phyloP scores from a whole-genome alignment of 306 rosid species.

The Purshia tridentata region DNA sequence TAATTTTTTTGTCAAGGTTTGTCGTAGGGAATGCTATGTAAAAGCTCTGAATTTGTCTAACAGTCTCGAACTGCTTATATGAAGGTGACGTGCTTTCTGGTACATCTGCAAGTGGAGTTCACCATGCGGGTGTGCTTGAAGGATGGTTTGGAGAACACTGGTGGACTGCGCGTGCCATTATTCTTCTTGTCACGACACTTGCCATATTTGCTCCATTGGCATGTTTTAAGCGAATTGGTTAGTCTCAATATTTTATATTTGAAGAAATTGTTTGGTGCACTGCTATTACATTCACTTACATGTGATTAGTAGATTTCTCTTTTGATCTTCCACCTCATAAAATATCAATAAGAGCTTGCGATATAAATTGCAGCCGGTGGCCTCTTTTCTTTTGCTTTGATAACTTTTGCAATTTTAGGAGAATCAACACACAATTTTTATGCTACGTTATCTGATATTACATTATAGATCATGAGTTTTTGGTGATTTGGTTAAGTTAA shows the following conservation, averaged over 20 bases:
- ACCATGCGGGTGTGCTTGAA: conserved; percentile 77
- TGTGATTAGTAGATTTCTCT: not conserved
- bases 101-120: conserved; percentile 69
- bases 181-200: conserved; percentile 58
- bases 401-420: not conserved
- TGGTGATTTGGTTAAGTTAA: not conserved
- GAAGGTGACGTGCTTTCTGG: conserved; percentile 93
- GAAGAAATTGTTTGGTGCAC: not conserved
- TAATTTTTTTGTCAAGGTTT: not conserved
- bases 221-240: conserved; percentile 78
- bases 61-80: conserved; percentile 31
- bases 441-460: not conserved
- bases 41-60: conserved; percentile 28
- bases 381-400: conserved; percentile 1
- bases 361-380: not conserved
- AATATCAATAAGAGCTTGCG: not conserved
- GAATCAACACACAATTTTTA: not conserved
- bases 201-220: conserved; percentile 67
- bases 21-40: not conserved
- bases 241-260: conserved; percentile 8
- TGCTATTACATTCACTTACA: not conserved
- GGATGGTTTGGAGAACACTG: conserved; percentile 88
- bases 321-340: not conserved
- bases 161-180: conserved; percentile 72
- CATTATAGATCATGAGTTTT: not conserved